A percentile compares a stretch with the other conserved stretches of the same genome.
phyloP scores from a whole-genome alignment of 1,139 yeast species.

The Saccharomyces pastorianus region DNA sequence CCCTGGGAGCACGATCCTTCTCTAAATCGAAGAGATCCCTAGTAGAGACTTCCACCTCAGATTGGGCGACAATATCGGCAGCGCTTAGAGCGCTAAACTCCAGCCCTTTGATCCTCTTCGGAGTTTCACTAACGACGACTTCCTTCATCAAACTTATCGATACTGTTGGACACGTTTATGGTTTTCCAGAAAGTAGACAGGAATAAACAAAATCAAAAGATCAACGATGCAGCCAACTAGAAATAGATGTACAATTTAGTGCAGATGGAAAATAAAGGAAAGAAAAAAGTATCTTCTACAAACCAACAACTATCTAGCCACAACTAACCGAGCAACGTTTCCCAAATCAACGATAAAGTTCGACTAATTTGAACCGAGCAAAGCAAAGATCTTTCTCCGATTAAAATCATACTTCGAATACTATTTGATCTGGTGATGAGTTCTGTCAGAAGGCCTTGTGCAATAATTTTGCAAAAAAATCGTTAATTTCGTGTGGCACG shows the following conservation, averaged over 20 bases:
- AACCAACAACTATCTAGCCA: background rate
- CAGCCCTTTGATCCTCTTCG: constrained; percentile 82
- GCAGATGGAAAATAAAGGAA: background rate
- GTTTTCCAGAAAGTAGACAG: background rate
- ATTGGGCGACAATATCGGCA: constrained; percentile 83
- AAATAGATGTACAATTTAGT: background rate
- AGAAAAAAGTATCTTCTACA: background rate
- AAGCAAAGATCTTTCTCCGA: background rate
- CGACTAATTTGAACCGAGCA: background rate
- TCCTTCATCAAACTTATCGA: constrained; percentile 28
- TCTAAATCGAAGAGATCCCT: constrained; percentile 87
- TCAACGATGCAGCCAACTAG: background rate
- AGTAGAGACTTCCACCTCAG: constrained; percentile 88
- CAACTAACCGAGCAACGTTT: background rate
- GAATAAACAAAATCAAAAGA: background rate
- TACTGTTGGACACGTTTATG: background rate
- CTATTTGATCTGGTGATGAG: constrained; percentile 1
- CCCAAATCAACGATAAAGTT: background rate
- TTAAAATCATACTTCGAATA: background rate
- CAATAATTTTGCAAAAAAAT: background rate
- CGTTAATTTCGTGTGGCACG: background rate
- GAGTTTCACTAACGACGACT: constrained; percentile 60
- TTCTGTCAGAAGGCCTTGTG: background rate
- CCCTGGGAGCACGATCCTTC: constrained; percentile 73
- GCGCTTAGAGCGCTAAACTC: constrained; percentile 91